Evolutionary conservation across 2,329 filamentous ascomycete genomes (phyloP).

Genomic region (Chrysoporthe puriensis): DNA sequence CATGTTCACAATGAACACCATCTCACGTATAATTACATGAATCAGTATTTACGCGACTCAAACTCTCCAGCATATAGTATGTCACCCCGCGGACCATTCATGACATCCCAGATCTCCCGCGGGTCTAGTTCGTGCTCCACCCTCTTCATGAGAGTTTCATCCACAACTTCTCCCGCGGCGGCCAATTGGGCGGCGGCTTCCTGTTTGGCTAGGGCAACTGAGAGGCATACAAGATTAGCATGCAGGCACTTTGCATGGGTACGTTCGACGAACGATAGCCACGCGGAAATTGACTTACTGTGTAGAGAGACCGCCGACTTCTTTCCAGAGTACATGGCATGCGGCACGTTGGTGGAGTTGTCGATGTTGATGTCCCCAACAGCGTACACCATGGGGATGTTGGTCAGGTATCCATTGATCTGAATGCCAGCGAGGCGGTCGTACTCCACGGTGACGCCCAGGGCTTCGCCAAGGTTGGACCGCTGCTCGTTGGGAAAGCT

Average conservation of each 20-base stretch:
- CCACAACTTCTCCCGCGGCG: slow-evolving; percentile 34
- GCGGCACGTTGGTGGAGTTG: slow-evolving; percentile 62
- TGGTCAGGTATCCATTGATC: slow-evolving; percentile 52
- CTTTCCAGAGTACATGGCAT: slow-evolving; percentile 64
- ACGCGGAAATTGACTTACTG: slow-evolving; percentile 44
- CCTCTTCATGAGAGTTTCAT: slow-evolving; percentile 33
- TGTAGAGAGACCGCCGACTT: slow-evolving; percentile 60
- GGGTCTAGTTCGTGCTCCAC: slow-evolving; percentile 40
- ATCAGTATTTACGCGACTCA: slow-evolving; percentile 19
- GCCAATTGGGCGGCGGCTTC: slow-evolving; percentile 38
- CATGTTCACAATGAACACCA: not conserved
- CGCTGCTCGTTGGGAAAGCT: slow-evolving; percentile 52
- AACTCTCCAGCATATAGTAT: slow-evolving; percentile 51
- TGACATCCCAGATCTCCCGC: slow-evolving; percentile 48
- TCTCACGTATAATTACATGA: not conserved
- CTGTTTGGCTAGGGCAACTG: slow-evolving; percentile 49
- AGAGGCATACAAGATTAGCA: not conserved
- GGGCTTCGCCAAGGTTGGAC: slow-evolving; percentile 49
- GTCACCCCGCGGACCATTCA: slow-evolving; percentile 49
- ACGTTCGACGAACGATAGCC: not conserved
- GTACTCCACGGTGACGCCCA: slow-evolving; percentile 51
- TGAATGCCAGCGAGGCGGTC: slow-evolving; percentile 48
- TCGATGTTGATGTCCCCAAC: slow-evolving; percentile 65
- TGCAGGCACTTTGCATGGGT: not conserved
- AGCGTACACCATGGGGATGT: slow-evolving; percentile 57